These are phyloP conservation scores for Phytopythium kandeliae DNA, from an alignment of 352 stramenopile species.

Conservation along the genomic window DNA sequence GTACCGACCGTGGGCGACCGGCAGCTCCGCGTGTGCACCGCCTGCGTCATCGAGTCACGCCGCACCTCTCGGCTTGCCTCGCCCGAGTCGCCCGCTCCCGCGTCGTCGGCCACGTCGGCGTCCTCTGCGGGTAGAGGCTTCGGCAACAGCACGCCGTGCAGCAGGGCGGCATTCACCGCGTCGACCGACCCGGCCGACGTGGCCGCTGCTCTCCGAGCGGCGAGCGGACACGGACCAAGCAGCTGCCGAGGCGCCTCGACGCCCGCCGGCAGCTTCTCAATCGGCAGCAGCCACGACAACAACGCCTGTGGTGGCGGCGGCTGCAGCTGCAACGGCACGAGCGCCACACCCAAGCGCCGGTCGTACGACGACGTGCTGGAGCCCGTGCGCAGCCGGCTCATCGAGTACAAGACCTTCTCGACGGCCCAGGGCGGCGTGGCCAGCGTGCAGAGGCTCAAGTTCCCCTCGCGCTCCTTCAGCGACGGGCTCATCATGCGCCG, in stretches of 20 bases:
- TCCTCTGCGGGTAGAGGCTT: slow-evolving; percentile 3
- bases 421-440: slow-evolving; percentile 15
- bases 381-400: slow-evolving; percentile 63
- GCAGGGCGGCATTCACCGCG: background rate
- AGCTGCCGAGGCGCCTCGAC: slow-evolving; percentile 2
- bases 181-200: slow-evolving; percentile 4
- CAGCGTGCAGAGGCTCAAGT: slow-evolving; percentile 53
- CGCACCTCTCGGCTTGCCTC: slow-evolving; percentile 35
- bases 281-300: slow-evolving; percentile 9
- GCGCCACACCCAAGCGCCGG: slow-evolving; percentile 30
- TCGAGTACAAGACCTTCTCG: slow-evolving; percentile 82
- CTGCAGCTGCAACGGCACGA: background rate
- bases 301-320: background rate
- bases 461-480: slow-evolving; percentile 66
- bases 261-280: slow-evolving; percentile 46
- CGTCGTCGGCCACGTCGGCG: background rate
- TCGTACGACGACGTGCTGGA: slow-evolving; percentile 71
- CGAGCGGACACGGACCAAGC: background rate
- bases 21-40: slow-evolving; percentile 73
- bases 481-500: slow-evolving; percentile 72
- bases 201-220: slow-evolving; percentile 7
- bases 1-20: slow-evolving; percentile 71
- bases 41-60: slow-evolving; percentile 67
- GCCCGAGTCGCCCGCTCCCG: slow-evolving; percentile 9
- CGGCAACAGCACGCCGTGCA: background rate